Conservation (phyloP, 225 moss, liverwort and hornwort species). For the Pleurozium schreberi region DNA sequence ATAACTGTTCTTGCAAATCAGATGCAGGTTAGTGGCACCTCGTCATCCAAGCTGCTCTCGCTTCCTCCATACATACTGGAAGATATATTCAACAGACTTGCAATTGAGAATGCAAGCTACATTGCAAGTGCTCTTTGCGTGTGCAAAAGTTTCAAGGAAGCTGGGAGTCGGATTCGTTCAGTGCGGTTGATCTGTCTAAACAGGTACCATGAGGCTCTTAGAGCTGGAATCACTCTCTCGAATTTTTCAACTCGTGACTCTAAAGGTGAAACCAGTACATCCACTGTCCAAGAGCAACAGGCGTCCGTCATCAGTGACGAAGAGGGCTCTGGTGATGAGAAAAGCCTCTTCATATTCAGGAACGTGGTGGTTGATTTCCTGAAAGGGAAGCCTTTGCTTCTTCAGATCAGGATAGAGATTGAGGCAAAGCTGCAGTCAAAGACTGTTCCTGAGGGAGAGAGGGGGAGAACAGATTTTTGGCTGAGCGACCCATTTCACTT, state of each 20-base stretch:
- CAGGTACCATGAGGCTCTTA: slow-evolving; percentile 18
- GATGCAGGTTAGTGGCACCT: slow-evolving; percentile 19
- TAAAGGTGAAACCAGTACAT: slow-evolving; percentile 13
- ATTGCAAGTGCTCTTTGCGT: slow-evolving; percentile 19
- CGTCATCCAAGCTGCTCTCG: neutral
- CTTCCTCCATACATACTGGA: slow-evolving; percentile 8
- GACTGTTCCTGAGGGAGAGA: slow-evolving; percentile 20
- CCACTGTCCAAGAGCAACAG: neutral
- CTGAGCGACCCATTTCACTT: slow-evolving; percentile 35
- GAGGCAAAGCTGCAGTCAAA: slow-evolving; percentile 33
- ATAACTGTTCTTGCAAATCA: neutral
- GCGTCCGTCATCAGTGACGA: neutral
- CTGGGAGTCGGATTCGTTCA: slow-evolving; percentile 6
- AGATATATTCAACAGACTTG: slow-evolving; percentile 28
- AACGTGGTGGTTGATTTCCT: slow-evolving; percentile 19
- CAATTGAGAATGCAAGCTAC: slow-evolving; percentile 15
- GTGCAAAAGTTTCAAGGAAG: slow-evolving; percentile 25
- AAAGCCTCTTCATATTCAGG: slow-evolving; percentile 11
- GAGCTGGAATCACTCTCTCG: slow-evolving; percentile 6
- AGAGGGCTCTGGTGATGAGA: slow-evolving; percentile 16
- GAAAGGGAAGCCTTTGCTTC: slow-evolving; percentile 5
- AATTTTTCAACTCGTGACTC: neutral
- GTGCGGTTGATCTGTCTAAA: slow-evolving; percentile 24
- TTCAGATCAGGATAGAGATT: slow-evolving; percentile 43
- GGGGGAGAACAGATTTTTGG: slow-evolving; percentile 31